Evolutionary conservation across 2,329 filamentous ascomycete species (phyloP), one percentile per base, ranked within the genome.

Genomic region (Colletotrichum tamarilloi): DNA sequence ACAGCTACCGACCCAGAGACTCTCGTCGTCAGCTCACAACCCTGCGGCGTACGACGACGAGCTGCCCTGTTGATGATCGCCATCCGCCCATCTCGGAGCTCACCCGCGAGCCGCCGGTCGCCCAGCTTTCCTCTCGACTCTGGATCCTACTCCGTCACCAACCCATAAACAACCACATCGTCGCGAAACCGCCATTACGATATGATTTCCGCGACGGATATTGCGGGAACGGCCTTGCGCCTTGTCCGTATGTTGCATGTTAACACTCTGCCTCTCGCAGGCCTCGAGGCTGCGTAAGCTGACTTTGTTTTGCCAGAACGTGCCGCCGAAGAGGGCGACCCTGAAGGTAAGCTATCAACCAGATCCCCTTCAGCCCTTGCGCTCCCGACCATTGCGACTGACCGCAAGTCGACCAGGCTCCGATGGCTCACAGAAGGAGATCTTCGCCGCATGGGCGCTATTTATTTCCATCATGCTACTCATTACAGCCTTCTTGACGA

Each of bases 381-480:
- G 46, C 57, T 56, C 6, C 52, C 58, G n/a, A 46, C 62, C 30
- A 68, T 35, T 62, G 52, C 68, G 62, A 73, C 73, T 76, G 66
- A 76, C 73, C 24, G 12, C 16, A 53, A 57, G 58, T 28, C 7
- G 58, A 24, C 7, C 62, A 76, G 74, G 73, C 12, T 73, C 65
- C 63, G 74, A 76, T 65, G 73, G 69, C 49, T 75, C 94, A 60
- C 72, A 97, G 84, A 95, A 97, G 87, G 97, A 99, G 86, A 94
- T 98, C 76, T 94, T 95, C 81, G 93, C 95, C 78, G 98, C 97
- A 86, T 98, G 95, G 95, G 95, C 96, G 35, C 92, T 99, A 77
- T 98, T 98, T 85, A 99, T 99, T 80, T 91, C 97, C 78, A 98
- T 99, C 78, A 90, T 95, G 85, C 91, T 99, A 78, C 92, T 99